A percentile compares a stretch with the other conserved stretches of the same genome.
phyloP scores from a whole-genome alignment of 2,329 filamentous ascomycete genomes.

The Sarocladium oryzae region DNA sequence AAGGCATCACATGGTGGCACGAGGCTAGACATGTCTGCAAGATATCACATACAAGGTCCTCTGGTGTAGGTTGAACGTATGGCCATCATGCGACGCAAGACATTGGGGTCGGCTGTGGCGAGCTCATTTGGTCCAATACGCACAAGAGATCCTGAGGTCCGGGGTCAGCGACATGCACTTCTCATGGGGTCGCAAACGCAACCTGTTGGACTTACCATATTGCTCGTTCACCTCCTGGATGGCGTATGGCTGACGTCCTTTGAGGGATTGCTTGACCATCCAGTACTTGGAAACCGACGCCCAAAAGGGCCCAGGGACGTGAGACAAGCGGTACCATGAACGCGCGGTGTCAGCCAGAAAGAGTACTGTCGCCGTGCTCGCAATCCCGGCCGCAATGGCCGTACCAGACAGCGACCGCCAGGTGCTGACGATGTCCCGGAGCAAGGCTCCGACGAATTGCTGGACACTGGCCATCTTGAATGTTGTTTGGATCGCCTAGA shows the following conservation, averaged over 20 bases:
- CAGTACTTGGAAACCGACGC: conserved; percentile 26
- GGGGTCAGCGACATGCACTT: background rate
- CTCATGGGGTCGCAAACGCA: no score
- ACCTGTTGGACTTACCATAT: conserved; percentile 17
- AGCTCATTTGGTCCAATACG: conserved; percentile 30
- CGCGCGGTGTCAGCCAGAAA: conserved; percentile 14
- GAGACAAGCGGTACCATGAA: conserved; percentile 25
- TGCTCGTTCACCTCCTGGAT: conserved; percentile 20
- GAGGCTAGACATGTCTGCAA: background rate
- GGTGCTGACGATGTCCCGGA: background rate
- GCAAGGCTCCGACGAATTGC: background rate
- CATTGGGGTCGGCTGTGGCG: conserved; percentile 27
- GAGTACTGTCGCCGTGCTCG: conserved; percentile 11
- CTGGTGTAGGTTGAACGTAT: conserved; percentile 19
- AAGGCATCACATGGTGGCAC: no score
- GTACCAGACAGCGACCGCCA: background rate
- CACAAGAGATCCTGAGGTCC: conserved; percentile 22
- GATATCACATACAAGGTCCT: conserved; percentile 19
- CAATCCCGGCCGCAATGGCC: conserved; percentile 6
- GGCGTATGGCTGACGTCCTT: conserved; percentile 18
- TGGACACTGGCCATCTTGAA: background rate
- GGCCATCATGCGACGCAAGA: conserved; percentile 26
- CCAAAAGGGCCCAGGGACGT: conserved; percentile 27
- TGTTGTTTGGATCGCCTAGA: background rate
- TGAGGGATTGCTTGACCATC: conserved; percentile 22